Evolutionary conservation across 2,329 filamentous ascomycete genomes (phyloP).

Genomic region (Colletotrichum navitas): DNA sequence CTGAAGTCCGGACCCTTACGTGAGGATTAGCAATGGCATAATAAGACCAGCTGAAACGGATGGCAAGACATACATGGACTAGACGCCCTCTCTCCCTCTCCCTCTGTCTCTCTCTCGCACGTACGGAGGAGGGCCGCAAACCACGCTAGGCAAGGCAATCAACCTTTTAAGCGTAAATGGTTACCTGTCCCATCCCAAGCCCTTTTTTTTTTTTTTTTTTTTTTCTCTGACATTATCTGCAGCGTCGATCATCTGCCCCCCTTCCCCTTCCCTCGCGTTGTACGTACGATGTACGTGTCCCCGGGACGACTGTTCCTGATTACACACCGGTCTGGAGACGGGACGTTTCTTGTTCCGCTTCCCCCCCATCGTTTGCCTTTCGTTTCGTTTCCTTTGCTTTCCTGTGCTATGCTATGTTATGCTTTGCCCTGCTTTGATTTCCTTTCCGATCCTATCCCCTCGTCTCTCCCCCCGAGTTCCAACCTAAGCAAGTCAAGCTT

Average conservation of each 20-base stretch:
- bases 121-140: background rate
- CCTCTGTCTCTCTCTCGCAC: background rate
- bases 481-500: background rate
- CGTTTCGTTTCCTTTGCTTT: no score
- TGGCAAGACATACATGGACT: slow-evolving; percentile 2
- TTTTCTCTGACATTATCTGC: slow-evolving; percentile 33
- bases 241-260: slow-evolving; percentile 33
- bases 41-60: slow-evolving; percentile 26
- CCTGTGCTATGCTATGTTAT: no score
- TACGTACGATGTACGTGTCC: background rate
- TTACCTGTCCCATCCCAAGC: slow-evolving; percentile 31
- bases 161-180: slow-evolving; percentile 39
- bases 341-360: background rate
- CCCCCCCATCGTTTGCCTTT: background rate
- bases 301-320: background rate
- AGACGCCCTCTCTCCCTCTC: no score
- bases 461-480: no score
- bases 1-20: background rate
- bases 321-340: background rate
- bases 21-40: slow-evolving; percentile 5
- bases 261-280: background rate
- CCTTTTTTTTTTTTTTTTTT: no score
- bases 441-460: no score
- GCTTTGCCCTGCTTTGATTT: no score
- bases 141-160: background rate